A percentile compares a stretch with the other conserved stretches of the same genome.
Evolutionary conservation across 208 protist genomes (phyloP).

Genomic region (Trypanosoma mega): DNA sequence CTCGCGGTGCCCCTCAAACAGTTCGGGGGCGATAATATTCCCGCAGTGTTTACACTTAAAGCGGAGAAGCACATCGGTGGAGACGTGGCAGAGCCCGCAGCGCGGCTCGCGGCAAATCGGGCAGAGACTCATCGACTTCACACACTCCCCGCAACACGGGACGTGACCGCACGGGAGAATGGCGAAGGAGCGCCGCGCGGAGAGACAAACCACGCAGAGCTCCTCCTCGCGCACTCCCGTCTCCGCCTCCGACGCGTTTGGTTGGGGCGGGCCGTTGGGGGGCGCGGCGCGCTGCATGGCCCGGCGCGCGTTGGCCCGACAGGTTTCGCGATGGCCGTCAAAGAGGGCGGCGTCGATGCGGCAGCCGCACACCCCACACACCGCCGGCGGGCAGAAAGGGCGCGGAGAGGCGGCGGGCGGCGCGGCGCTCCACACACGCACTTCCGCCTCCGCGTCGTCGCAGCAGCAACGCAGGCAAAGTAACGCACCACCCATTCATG

Average conservation of each 20-base stretch:
- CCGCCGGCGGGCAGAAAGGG: neutral
- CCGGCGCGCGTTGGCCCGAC: conserved; percentile 38
- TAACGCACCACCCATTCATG: no score
- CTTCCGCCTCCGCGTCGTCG: no score
- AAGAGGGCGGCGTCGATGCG: conserved; percentile 46
- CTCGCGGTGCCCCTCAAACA: conserved; percentile 84
- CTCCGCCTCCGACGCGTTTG: neutral
- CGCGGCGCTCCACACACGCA: no score
- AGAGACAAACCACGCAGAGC: conserved; percentile 78
- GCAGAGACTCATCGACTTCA: conserved; percentile 50
- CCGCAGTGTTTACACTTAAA: conserved; percentile 75
- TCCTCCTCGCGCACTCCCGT: conserved; percentile 29
- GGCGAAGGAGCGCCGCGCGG: conserved; percentile 46
- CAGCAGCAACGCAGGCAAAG: no score
- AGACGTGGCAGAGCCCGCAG: conserved; percentile 54
- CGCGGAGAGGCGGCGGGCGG: neutral
- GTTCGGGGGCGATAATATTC: conserved; percentile 58
- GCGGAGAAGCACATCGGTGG: conserved; percentile 37
- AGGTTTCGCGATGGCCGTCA: conserved; percentile 60
- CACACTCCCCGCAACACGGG: conserved; percentile 65
- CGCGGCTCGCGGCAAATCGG: conserved; percentile 75
- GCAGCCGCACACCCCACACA: conserved; percentile 49
- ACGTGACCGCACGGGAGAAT: conserved; percentile 91
- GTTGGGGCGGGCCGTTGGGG: conserved; percentile 1
- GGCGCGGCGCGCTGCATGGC: conserved; percentile 13